A percentile compares a stretch with the other conserved stretches of the same genome.
These are phyloP conservation scores for Stellera chamaejasme DNA, from an alignment of 345 rosid species.

Conservation along the genomic window DNA sequence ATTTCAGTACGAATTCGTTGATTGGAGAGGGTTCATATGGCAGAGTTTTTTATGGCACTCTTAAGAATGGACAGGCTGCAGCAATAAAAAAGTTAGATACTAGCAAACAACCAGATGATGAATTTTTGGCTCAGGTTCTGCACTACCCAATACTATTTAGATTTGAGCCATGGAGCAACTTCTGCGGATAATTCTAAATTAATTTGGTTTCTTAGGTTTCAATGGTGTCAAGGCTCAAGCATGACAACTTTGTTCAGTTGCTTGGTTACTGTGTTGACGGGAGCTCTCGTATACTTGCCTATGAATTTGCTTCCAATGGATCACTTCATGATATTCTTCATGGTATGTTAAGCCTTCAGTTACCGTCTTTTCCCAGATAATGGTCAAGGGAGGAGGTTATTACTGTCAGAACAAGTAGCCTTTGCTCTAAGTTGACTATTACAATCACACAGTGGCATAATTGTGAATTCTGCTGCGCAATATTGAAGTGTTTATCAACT, in stretches of 20 bases:
- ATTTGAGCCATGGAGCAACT: background rate
- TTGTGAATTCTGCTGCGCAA: background rate
- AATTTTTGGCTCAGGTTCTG: conserved; percentile 40
- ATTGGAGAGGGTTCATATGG: conserved; percentile 84
- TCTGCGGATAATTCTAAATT: too few species aligned
- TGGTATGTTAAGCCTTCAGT: conserved; percentile 29
- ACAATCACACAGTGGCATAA: background rate
- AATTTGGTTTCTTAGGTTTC: conserved; percentile 42
- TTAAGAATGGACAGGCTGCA: conserved; percentile 36
- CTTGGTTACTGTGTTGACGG: conserved; percentile 76
- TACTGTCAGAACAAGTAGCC: too few species aligned
- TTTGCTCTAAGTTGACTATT: background rate
- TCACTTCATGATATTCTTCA: conserved; percentile 84
- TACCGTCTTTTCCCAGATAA: background rate
- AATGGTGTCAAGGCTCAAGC: conserved; percentile 64
- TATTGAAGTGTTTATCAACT: background rate
- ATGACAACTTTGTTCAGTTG: conserved; percentile 61
- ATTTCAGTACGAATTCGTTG: conserved; percentile 43
- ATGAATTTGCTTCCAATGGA: conserved; percentile 82
- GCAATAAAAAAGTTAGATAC: conserved; percentile 68
- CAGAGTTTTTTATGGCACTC: conserved; percentile 56
- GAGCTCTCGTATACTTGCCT: conserved; percentile 54
- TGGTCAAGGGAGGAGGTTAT: background rate
- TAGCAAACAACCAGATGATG: conserved; percentile 54
- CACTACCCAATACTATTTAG: background rate